Evolutionary conservation across 1,139 yeast species (phyloP).

Genomic region (Geotrichum aggregatum): DNA sequence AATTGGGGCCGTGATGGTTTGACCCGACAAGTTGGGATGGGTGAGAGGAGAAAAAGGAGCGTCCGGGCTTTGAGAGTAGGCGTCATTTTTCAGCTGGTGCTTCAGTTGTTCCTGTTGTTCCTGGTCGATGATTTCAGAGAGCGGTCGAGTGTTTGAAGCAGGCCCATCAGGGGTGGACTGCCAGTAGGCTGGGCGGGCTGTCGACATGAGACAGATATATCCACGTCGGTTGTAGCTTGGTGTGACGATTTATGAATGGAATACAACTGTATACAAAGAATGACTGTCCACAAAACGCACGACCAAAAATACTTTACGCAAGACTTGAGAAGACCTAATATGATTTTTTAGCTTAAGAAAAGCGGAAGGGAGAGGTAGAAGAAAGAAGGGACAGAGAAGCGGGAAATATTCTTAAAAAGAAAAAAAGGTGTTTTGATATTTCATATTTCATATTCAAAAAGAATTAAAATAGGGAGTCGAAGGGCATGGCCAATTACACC

Average conservation of each 20-base stretch:
- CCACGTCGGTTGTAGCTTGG: neutral
- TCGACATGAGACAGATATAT: neutral
- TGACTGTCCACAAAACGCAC: neutral
- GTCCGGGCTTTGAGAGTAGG: neutral
- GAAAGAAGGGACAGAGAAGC: neutral
- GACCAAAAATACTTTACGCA: no score
- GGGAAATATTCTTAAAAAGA: neutral
- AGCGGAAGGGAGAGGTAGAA: neutral
- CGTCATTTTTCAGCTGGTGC: neutral
- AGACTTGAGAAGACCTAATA: neutral
- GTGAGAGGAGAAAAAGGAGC: neutral
- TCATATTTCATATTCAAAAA: no score
- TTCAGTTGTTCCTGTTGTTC: constrained; percentile 16
- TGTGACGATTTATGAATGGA: neutral
- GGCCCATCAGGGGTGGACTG: neutral
- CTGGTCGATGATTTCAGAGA: constrained; percentile 15
- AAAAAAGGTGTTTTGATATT: no score
- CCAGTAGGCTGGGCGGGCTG: constrained; percentile 4
- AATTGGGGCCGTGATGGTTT: constrained; percentile 6
- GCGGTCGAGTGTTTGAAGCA: constrained; percentile 7
- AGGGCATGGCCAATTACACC: neutral
- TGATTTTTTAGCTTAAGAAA: neutral
- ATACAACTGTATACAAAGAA: neutral
- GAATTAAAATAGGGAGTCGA: neutral
- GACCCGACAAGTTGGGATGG: constrained; percentile 14